Conservation (phyloP, 148 eudicot species). For the Silene latifolia region DNA sequence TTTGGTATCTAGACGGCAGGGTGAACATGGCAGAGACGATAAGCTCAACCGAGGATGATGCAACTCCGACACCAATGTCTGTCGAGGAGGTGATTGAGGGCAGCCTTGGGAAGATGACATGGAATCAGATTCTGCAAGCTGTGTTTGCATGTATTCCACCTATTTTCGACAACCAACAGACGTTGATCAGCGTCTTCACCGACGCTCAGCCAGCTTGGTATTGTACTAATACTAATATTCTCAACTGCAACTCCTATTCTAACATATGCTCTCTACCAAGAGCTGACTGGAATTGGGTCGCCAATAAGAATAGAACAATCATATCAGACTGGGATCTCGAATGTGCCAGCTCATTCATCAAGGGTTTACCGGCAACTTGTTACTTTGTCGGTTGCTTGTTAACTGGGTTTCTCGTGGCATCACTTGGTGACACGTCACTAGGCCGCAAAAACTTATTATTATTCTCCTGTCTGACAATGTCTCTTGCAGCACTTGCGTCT, state of each 20-base stretch:
- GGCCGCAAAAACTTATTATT: slow-evolving; percentile 22
- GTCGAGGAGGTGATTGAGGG: slow-evolving; percentile 28
- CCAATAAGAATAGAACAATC: slow-evolving; percentile 8
- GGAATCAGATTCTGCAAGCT: slow-evolving; percentile 25
- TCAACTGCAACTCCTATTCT: slow-evolving; percentile 8
- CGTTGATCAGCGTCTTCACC: slow-evolving; percentile 26
- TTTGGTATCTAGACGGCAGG: neutral
- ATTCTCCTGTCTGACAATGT: slow-evolving; percentile 20
- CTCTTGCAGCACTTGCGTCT: slow-evolving; percentile 16
- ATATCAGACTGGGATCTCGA: slow-evolving; percentile 26
- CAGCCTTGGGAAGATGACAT: slow-evolving; percentile 24
- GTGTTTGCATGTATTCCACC: slow-evolving; percentile 21
- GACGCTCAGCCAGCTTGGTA: slow-evolving; percentile 30
- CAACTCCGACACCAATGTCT: slow-evolving; percentile 1
- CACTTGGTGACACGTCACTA: slow-evolving; percentile 25
- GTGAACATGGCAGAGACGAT: slow-evolving; percentile 17
- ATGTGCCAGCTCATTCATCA: slow-evolving; percentile 22
- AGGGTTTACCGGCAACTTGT: slow-evolving; percentile 27
- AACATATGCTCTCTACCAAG: slow-evolving; percentile 18
- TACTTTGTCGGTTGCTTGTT: slow-evolving; percentile 25
- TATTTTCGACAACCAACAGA: slow-evolving; percentile 28
- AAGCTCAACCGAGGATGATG: neutral
- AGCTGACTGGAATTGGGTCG: slow-evolving; percentile 21
- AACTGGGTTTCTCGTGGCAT: slow-evolving; percentile 22
- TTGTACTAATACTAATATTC: slow-evolving; percentile 1